Evolutionary conservation across 192 early-diverging fungal species (phyloP).

Genomic region (Coemansia sp.): DNA sequence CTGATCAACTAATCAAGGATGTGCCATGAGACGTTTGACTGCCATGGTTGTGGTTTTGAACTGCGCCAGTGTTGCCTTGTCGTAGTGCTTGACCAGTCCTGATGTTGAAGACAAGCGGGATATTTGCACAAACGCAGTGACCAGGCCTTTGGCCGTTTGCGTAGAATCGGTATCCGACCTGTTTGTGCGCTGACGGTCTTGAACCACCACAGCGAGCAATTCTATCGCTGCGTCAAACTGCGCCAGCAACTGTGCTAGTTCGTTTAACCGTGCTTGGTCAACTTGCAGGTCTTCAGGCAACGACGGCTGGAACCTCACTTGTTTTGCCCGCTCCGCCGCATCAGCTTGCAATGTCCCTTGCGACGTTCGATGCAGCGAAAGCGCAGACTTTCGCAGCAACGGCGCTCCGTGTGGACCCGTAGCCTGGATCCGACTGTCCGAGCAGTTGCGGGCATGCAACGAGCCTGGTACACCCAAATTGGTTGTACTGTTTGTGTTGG

Average conservation of each 20-base stretch:
- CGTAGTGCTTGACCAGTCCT: constrained; percentile 49
- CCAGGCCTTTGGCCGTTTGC: constrained; percentile 14
- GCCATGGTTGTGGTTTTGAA: constrained; percentile 49
- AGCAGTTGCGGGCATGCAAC: constrained; percentile 35
- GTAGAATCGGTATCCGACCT: neutral
- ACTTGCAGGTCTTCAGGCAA: constrained; percentile 6
- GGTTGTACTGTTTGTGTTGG: neutral
- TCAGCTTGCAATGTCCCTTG: neutral
- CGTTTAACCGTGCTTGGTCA: constrained; percentile 36
- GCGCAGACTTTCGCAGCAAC: constrained; percentile 31
- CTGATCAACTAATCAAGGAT: neutral
- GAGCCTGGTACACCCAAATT: neutral
- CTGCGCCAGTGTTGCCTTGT: constrained; percentile 43
- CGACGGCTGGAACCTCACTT: constrained; percentile 35
- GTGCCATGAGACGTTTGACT: constrained; percentile 45
- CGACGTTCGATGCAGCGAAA: constrained; percentile 19
- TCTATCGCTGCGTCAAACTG: constrained; percentile 39
- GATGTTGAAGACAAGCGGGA: constrained; percentile 42
- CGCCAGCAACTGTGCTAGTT: constrained; percentile 35
- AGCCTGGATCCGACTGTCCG: constrained; percentile 37
- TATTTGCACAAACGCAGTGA: constrained; percentile 44
- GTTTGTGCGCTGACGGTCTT: neutral
- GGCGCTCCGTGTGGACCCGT: neutral
- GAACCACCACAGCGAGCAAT: constrained; percentile 7
- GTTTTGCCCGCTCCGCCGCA: constrained; percentile 37